Evolutionary conservation across 2,329 filamentous ascomycete genomes (phyloP).

Genomic region (Salinomyces thailandicus): DNA sequence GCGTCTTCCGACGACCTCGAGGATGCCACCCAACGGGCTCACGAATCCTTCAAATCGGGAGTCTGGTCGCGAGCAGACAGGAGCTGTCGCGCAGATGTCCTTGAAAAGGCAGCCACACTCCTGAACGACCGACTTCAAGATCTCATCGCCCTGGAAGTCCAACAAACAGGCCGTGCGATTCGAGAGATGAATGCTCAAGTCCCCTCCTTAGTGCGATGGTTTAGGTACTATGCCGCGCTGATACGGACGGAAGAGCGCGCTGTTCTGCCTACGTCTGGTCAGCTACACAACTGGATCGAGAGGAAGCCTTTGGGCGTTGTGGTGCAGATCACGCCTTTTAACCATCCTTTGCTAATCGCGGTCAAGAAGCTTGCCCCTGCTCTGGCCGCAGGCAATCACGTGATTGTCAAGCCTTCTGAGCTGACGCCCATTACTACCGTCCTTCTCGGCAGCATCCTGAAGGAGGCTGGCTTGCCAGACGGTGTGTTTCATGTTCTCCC

Average conservation of each 20-base stretch:
- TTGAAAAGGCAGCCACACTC: constrained; percentile 49
- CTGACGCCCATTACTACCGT: constrained; percentile 46
- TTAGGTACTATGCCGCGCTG: constrained; percentile 59
- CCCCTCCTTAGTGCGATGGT: constrained; percentile 56
- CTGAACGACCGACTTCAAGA: constrained; percentile 43
- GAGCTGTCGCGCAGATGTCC: constrained; percentile 49
- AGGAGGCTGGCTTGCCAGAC: constrained; percentile 62
- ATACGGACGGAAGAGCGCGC: constrained; percentile 57
- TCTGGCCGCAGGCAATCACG: constrained; percentile 45
- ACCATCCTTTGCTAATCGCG: constrained; percentile 63
- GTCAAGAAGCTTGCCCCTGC: constrained; percentile 67
- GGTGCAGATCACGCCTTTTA: constrained; percentile 63
- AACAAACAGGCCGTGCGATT: constrained; percentile 56
- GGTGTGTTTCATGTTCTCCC: constrained; percentile 60
- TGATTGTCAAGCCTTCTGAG: constrained; percentile 47
- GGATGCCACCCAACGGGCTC: constrained; percentile 56
- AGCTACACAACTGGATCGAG: constrained; percentile 37
- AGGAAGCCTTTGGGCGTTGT: constrained; percentile 9
- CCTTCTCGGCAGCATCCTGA: constrained; percentile 54
- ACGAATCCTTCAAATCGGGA: constrained; percentile 54
- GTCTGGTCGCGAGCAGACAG: constrained; percentile 48
- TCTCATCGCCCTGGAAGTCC: constrained; percentile 54
- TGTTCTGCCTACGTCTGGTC: constrained; percentile 54
- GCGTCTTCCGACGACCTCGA: constrained; percentile 58
- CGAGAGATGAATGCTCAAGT: constrained; percentile 63